Evolutionary conservation across 2,329 filamentous ascomycete species (phyloP).

Genomic region (Ascosphaera apis): DNA sequence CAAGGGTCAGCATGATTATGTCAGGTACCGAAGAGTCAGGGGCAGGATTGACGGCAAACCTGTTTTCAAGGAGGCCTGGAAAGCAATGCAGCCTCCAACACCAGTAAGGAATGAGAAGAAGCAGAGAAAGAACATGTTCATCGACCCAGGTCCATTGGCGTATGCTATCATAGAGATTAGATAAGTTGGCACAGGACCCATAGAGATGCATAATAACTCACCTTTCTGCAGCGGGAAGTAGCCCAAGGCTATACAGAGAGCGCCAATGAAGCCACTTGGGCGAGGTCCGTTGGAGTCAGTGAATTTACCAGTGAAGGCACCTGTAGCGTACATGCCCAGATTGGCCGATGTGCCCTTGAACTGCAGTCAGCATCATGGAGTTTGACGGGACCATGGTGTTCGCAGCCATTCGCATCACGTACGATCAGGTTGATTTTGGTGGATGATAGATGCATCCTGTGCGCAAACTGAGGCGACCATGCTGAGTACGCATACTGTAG

Average conservation of each 20-base stretch:
- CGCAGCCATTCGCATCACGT: no score
- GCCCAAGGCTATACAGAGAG: constrained; percentile 47
- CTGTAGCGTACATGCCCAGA: constrained; percentile 79
- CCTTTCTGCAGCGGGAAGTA: constrained; percentile 62
- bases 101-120: constrained; percentile 73
- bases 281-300: constrained; percentile 65
- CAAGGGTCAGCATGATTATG: no score
- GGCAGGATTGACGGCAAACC: constrained; percentile 16
- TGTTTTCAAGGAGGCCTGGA: constrained; percentile 65
- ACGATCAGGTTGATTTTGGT: constrained; percentile 84
- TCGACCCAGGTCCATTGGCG: constrained; percentile 37
- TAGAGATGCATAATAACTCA: constrained; percentile 9
- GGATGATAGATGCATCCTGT: constrained; percentile 65
- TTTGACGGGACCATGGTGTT: constrained; percentile 1
- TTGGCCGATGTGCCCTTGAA: constrained; percentile 29
- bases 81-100: constrained; percentile 75
- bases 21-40: no score
- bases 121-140: constrained; percentile 38
- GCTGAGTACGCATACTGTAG: constrained; percentile 86
- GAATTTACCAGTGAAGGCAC: constrained; percentile 71
- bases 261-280: constrained; percentile 52
- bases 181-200: constrained; percentile 2
- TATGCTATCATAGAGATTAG: constrained; percentile 32
- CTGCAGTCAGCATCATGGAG: constrained; percentile 10
- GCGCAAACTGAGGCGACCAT: constrained; percentile 89